Conservation (phyloP, 768 basidiomycete species). For the Plicaturopsis crispa region DNA sequence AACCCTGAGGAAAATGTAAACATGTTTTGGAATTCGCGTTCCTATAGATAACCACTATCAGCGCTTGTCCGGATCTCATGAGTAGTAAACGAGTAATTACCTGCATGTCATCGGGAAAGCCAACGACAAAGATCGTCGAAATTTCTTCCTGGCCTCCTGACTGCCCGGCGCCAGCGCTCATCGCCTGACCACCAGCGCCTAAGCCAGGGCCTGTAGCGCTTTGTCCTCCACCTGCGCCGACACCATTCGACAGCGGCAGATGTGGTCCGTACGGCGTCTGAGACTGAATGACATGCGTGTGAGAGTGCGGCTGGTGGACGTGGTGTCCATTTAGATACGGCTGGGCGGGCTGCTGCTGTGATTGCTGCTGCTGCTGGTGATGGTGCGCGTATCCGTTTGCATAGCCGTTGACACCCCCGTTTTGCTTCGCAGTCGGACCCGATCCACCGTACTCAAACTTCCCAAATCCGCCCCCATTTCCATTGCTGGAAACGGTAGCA, state of each 20-base stretch:
- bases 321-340: too few relatives aligned
- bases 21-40: constrained; percentile 99
- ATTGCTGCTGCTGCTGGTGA: too few relatives aligned
- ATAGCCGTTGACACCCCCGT: too few relatives aligned
- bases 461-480: too few relatives aligned
- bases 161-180: constrained; percentile 14
- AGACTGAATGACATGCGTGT: constrained; percentile 48
- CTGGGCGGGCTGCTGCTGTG: too few relatives aligned
- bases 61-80: too few relatives aligned
- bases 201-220: constrained; percentile 8
- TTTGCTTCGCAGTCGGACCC: too few relatives aligned
- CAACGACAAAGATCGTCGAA: constrained; percentile 96
- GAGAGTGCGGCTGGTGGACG: constrained; percentile 21
- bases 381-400: too few relatives aligned
- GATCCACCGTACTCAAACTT: too few relatives aligned
- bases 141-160: constrained; percentile 68
- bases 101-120: constrained; percentile 99
- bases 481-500: constrained; percentile 8
- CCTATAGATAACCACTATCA: constrained; percentile 41
- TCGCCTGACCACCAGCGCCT: constrained; percentile 8
- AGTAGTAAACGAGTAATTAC: constrained; percentile 44
- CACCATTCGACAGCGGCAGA: constrained; percentile 27
- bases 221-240: constrained; percentile 13
- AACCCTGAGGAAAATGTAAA: constrained; percentile 95
- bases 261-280: constrained; percentile 76